Evolutionary conservation across 495 filamentous ascomycete genomes (phyloP), one percentile per base, ranked within the genome.

Genomic region (Aspergillus indologenus): DNA sequence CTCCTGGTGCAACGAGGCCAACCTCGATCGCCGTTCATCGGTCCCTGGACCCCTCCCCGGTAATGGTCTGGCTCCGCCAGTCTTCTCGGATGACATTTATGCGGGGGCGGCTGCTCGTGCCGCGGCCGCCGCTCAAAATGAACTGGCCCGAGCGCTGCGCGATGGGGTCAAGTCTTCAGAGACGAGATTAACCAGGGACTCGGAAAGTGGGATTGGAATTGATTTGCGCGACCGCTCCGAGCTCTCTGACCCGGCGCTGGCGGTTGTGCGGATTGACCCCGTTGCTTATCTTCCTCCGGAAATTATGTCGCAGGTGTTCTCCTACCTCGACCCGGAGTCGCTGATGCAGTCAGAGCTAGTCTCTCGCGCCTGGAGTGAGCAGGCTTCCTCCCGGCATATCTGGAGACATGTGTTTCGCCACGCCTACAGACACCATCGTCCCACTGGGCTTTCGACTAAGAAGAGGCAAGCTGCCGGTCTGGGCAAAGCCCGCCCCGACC

Each of bases 181-280:
- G n/a, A 57, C 60, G 45, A 72, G 51, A 57, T 59, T 74, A 34
- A 73, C 72, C 18, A 69, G 76, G 57, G 88, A 92, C 65, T 79
- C 84, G 26, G 89, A 91, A 68, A 91, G 88, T 72, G 89, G 88
- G n/a, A 88, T 92, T 56, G 88, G 87, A 12, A 90, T 92, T 63
- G 81, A 87, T n/a, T 62, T 89, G 23, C 83, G 85, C 5, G 78
- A 80, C 59, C 67, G 63, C 42, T 72, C 70, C 17, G 77, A 79
- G 44, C 22, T 75, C 17, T 77, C 76, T 5, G 77, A 84, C 31
- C 48, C 66, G 3, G 75, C 76, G 44, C 63, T 79, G 53, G 71
- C 67, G 12, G 45, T 79, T 11, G 63, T 73, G 22, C 76, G 75
- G 45, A 55, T 75, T 58, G 90, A 96, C 70, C 91, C 90, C 50